phyloP scores from a whole-genome alignment of 306 rosid species.

The Spatholobus suberectus region DNA sequence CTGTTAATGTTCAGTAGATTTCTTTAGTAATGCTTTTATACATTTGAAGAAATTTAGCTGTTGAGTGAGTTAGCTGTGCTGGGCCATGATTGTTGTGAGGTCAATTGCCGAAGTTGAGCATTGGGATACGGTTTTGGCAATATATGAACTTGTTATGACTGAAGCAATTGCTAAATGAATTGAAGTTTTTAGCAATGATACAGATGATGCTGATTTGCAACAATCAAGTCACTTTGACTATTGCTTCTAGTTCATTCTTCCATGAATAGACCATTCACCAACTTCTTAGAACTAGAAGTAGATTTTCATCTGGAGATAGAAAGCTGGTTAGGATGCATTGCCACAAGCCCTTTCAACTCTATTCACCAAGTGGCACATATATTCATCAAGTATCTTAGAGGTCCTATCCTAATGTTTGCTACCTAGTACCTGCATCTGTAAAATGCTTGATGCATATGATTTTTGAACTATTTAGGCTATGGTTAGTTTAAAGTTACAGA shows the following conservation, averaged over 20 bases:
- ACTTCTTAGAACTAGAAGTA: too few relatives aligned
- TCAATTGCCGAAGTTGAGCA: not conserved
- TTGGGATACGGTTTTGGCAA: not conserved
- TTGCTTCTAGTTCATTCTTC: not conserved
- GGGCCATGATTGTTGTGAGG: not conserved
- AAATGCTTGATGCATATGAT: too few relatives aligned
- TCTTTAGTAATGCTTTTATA: not conserved
- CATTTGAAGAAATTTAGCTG: not conserved
- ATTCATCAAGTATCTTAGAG: too few relatives aligned
- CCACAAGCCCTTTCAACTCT: too few relatives aligned
- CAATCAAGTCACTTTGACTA: not conserved
- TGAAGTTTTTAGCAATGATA: not conserved
- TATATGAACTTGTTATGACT: too few relatives aligned
- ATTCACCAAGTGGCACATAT: too few relatives aligned
- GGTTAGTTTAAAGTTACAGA: too few relatives aligned
- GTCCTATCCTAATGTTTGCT: too few relatives aligned
- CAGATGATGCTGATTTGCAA: not conserved
- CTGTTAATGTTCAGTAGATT: not conserved
- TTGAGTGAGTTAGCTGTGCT: not conserved
- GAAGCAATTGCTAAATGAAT: not conserved
- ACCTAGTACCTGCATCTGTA: too few relatives aligned
- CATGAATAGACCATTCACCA: not conserved
- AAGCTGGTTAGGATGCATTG: too few relatives aligned
- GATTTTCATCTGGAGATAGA: too few relatives aligned
- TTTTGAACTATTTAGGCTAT: too few relatives aligned